Evolutionary conservation across 139 green algal species (phyloP).

Genomic region (Coelastrella sp.): DNA sequence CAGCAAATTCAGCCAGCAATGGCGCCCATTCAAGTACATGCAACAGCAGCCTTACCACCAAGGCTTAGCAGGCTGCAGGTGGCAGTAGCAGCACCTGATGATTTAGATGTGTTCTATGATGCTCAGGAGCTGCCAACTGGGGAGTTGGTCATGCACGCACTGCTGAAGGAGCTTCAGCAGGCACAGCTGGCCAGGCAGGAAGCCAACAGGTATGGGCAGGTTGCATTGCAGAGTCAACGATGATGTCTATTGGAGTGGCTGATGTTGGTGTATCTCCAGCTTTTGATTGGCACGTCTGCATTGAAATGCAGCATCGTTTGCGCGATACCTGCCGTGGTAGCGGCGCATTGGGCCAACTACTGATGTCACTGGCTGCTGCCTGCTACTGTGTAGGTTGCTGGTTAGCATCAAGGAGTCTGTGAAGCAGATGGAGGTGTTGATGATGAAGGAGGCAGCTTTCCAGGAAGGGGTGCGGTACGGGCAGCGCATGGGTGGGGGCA

Average conservation of each 20-base stretch:
- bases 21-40: background rate
- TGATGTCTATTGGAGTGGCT: too few species aligned
- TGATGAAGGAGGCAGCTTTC: constrained; percentile 23
- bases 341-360: background rate
- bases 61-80: background rate
- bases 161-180: constrained; percentile 32
- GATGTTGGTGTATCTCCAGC: background rate
- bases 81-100: background rate
- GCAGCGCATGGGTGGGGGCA: background rate
- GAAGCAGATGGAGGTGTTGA: constrained; percentile 3
- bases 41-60: background rate
- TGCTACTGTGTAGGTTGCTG: constrained; percentile 29
- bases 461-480: constrained; percentile 38
- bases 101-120: constrained; percentile 39
- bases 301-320: background rate
- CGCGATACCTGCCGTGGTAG: too few species aligned
- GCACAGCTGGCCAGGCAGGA: background rate
- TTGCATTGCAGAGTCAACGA: background rate
- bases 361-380: too few species aligned
- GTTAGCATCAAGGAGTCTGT: constrained; percentile 25
- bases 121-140: background rate
- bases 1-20: background rate
- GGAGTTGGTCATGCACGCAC: background rate
- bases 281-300: background rate
- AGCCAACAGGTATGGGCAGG: constrained; percentile 22